phyloP scores from a whole-genome alignment of 371 early-diverging fungal genomes.

The Blakeslea trispora region DNA sequence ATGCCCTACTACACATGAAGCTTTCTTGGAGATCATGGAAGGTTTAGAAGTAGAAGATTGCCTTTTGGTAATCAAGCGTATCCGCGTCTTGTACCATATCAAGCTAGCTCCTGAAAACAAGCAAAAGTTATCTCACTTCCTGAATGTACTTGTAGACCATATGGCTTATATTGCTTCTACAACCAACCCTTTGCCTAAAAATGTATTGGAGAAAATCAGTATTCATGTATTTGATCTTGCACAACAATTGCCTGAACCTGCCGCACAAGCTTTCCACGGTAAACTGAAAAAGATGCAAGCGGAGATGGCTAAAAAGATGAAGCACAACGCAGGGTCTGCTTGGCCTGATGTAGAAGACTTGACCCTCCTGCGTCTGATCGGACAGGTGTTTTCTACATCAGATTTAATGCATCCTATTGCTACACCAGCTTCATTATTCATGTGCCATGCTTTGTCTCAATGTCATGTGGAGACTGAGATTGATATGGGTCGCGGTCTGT shows the following conservation, averaged over 20 bases:
- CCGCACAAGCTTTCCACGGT: slow-evolving; percentile 39
- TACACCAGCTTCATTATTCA: slow-evolving; percentile 80
- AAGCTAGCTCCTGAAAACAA: slow-evolving; percentile 80
- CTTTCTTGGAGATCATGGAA: slow-evolving; percentile 57
- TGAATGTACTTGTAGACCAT: slow-evolving; percentile 71
- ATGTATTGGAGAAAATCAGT: slow-evolving; percentile 56
- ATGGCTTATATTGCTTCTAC: slow-evolving; percentile 59
- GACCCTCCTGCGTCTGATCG: slow-evolving; percentile 61
- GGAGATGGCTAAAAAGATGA: slow-evolving; percentile 42
- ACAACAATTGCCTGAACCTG: slow-evolving; percentile 52
- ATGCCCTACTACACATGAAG: slow-evolving; percentile 71
- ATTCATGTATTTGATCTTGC: slow-evolving; percentile 58
- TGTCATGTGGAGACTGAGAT: slow-evolving; percentile 57
- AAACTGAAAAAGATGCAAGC: slow-evolving; percentile 46
- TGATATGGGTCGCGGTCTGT: slow-evolving; percentile 74
- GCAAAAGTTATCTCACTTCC: slow-evolving; percentile 59
- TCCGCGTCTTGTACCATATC: slow-evolving; percentile 80
- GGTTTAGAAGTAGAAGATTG: slow-evolving; percentile 64
- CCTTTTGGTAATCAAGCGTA: slow-evolving; percentile 71
- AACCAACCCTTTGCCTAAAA: slow-evolving; percentile 46
- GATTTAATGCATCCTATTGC: slow-evolving; percentile 86
- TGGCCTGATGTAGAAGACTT: slow-evolving; percentile 63
- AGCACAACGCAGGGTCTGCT: slow-evolving; percentile 29
- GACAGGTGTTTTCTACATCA: slow-evolving; percentile 82
- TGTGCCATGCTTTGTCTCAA: slow-evolving; percentile 75